Base-by-base conservation (phyloP, 1,284 basidiomycete species). In the Irpex sp. region DNA sequence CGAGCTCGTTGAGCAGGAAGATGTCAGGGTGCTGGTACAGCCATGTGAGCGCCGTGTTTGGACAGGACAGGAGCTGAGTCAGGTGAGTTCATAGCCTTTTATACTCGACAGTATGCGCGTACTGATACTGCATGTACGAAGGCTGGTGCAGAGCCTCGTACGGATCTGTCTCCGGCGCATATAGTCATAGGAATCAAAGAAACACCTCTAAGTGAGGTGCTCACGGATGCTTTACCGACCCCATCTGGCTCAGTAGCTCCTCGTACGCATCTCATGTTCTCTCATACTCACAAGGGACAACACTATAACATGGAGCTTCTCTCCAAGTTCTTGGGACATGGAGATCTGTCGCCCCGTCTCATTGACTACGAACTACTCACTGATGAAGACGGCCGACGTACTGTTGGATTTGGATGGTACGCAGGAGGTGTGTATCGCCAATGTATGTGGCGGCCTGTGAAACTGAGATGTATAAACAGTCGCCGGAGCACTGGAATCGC, bases 121-220 rank as follows among this genome's bases (percentile, higher is more conserved):
- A 36, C 57, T 64, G 37, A 56, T 17, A 5, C 19, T 44, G n/a
- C 57, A 31, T 8, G 38, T 34, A 31, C 37, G 38, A 21, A 96
- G 93, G 93, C 87, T 34, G 94, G 94, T 7, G 94, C 94, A 15
- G 80, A 74, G 11, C 72, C 93, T 49, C 84, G 85, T 60, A 74
- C 80, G 1, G 80, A 78, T 13, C 81, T 94, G n/a, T 75, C 79
- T 5, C 79, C 84, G 15, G 87, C 91, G 1, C 87, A 94, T 69
- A 85, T 97, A 56, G 75, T 94, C 21, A 73, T 96, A 4, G 94
- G 94, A 1, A 94, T 97, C 75, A 97, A 97, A 73, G 94, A 97
- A 75, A 87, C 91, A 0, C 90, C 91, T 2, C 74, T 93, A 3
- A 61, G 77, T 40, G 83, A 86, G 67, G 78, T 94, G n/a, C 74